Evolutionary conservation across 164 flowering plant genomes (phyloP).

Genomic region (Santalum album): DNA sequence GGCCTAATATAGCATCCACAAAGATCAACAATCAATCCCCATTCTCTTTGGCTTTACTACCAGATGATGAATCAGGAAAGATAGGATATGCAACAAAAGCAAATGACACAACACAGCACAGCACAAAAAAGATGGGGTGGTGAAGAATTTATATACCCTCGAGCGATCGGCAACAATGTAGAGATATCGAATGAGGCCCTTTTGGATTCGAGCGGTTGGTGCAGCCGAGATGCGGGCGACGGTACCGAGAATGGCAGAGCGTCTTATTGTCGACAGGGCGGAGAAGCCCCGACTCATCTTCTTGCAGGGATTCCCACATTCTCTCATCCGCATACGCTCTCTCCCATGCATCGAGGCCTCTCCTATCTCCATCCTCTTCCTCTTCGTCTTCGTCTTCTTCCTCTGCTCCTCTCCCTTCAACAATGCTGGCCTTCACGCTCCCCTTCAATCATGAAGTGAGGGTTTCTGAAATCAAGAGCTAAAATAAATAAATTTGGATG

Average conservation of each 20-base stretch:
- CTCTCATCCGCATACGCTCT: conserved; percentile 83
- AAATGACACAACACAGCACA: no score
- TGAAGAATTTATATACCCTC: conserved; percentile 33
- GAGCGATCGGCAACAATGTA: conserved; percentile 80
- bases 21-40: no score
- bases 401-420: conserved; percentile 15
- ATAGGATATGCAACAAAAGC: no score
- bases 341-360: conserved; percentile 59
- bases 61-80: no score
- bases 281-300: conserved; percentile 84
- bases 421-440: neutral
- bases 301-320: conserved; percentile 86
- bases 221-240: conserved; percentile 41
- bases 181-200: conserved; percentile 84
- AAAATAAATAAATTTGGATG: no score
- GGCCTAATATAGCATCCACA: no score
- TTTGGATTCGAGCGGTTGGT: no score
- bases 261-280: conserved; percentile 57
- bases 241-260: conserved; percentile 74
- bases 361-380: conserved; percentile 28
- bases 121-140: neutral
- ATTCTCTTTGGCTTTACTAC: no score
- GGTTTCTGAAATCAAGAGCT: no score
- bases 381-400: conserved; percentile 60
- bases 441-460: no score